Percentiles rank a stretch among this genome's conserved stretches.
These are phyloP conservation scores for Sordaria brevicollis DNA, from an alignment of 495 filamentous ascomycete genomes.

Conservation along the genomic window DNA sequence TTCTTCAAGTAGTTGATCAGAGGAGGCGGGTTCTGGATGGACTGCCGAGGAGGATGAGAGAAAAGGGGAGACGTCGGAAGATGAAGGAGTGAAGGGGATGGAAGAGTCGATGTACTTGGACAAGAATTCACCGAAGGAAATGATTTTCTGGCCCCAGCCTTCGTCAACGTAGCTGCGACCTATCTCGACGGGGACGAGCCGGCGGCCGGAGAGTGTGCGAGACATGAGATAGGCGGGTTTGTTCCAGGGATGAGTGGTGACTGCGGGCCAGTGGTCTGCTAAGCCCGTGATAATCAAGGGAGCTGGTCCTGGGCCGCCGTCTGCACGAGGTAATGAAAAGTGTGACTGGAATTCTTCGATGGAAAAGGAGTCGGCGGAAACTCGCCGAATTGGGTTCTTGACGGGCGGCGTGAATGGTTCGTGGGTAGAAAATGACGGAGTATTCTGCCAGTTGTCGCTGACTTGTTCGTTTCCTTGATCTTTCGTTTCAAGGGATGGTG, in stretches of 20 bases:
- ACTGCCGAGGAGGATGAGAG: neutral
- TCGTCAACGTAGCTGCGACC: constrained; percentile 80
- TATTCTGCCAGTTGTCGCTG: constrained; percentile 2
- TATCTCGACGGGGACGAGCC: constrained; percentile 83
- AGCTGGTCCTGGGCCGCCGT: constrained; percentile 20
- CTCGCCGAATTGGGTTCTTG: constrained; percentile 22
- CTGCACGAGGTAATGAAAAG: constrained; percentile 25
- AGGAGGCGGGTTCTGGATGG: neutral
- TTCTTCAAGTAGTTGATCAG: neutral
- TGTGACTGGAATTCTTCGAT: constrained; percentile 57
- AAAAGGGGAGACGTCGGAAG: neutral
- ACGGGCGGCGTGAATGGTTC: constrained; percentile 35
- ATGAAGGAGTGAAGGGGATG: neutral
- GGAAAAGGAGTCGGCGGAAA: constrained; percentile 25
- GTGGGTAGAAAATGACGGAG: constrained; percentile 29
- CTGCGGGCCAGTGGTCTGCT: constrained; percentile 67
- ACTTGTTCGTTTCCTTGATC: neutral
- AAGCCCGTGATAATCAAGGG: constrained; percentile 64
- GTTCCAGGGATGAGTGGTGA: constrained; percentile 58
- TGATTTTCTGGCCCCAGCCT: constrained; percentile 76
- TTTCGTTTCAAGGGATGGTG: neutral
- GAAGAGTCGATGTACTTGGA: constrained; percentile 38
- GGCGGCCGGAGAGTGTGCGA: constrained; percentile 62
- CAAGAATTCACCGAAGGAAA: constrained; percentile 67
- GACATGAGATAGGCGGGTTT: constrained; percentile 63